phyloP scores from a whole-genome alignment of 192 early-diverging fungal species.

The Thoreauomyces humboldtii region DNA sequence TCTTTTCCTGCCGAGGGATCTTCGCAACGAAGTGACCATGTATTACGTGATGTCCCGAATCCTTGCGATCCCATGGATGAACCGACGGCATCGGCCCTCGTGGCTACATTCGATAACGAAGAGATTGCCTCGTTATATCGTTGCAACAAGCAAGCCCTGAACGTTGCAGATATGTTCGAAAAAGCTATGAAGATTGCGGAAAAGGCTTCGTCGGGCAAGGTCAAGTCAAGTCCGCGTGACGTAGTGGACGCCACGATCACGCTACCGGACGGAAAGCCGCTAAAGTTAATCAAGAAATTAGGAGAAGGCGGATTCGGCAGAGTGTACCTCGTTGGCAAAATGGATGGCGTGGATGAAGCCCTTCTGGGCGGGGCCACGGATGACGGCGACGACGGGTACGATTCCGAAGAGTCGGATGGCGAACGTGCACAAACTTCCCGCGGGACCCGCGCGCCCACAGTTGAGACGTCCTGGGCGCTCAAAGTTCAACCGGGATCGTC shows the following conservation, averaged over 20 bases:
- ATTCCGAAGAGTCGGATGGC: slow-evolving; percentile 2
- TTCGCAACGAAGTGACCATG: too few species aligned
- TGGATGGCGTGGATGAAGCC: background rate
- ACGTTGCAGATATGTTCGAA: background rate
- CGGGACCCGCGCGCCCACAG: background rate
- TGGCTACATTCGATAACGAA: too few species aligned
- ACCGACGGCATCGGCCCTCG: background rate
- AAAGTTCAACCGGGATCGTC: slow-evolving; percentile 23
- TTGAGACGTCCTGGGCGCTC: slow-evolving; percentile 19
- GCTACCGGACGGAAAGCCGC: background rate
- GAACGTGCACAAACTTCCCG: background rate
- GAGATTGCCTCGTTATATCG: too few species aligned
- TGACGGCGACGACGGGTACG: slow-evolving; percentile 3
- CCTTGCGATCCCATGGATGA: slow-evolving; percentile 5
- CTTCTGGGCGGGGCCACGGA: slow-evolving; percentile 8
- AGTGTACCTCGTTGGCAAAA: slow-evolving; percentile 28
- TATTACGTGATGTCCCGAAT: too few species aligned
- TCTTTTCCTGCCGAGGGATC: too few species aligned
- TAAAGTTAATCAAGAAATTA: slow-evolving; percentile 19
- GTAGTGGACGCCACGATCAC: background rate
- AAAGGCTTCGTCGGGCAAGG: too few species aligned
- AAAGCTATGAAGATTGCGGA: slow-evolving; percentile 5
- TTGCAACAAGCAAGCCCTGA: too few species aligned
- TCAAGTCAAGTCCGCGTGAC: too few species aligned
- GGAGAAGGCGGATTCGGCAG: slow-evolving; percentile 38